Base-by-base conservation (phyloP, 768 basidiomycete genomes). In the Pleurotus platypus region DNA sequence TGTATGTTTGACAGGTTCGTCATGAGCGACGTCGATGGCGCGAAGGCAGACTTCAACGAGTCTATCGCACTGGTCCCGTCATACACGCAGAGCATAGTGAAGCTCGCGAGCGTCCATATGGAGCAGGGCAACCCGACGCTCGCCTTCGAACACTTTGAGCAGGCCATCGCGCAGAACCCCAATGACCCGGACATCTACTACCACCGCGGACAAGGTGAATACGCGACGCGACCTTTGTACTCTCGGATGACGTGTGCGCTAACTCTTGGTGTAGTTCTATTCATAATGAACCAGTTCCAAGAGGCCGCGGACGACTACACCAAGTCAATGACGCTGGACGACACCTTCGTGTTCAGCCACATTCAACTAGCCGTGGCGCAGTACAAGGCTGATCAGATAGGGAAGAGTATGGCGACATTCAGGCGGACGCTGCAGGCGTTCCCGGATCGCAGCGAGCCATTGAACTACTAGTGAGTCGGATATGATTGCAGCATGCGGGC, bases 31-130 rank as follows among this genome's bases (percentile, higher is more conserved):
- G 82, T 94, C 22, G 70, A 76, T 2, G 90, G 87, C 7, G 94
- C 95, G 45, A 90, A 94, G 67, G 78, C 72, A 2, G 96, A 98
- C 70, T 76, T 98, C 37, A 81, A 89, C 46, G 84, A 88, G 63
- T 89, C 89, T 46, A 76, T 96, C 55, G 73, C 79, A 51, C 72
- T 96, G 27, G 70, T 77, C 57, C 91, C 82, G 12, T 75, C 73
- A 43, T 84, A 86, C 63, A 93, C 92, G 0, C 96, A 98, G 72
- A 89, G 85, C 62, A 82, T 92, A 70, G 94, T 99, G 63, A 99
- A 99, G 81, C 86, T 98, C 60, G 97, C 96, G 12, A 92, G 89
- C 64, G 94, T 98, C 39, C 80, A 95, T 71, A 98, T 99, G 96
- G 97, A 99, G 69, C 87, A 95, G 64, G 87, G 88, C 40, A 83